Base-by-base conservation (phyloP, 371 early-diverging fungal genomes). In the Mucor ambiguus region DNA sequence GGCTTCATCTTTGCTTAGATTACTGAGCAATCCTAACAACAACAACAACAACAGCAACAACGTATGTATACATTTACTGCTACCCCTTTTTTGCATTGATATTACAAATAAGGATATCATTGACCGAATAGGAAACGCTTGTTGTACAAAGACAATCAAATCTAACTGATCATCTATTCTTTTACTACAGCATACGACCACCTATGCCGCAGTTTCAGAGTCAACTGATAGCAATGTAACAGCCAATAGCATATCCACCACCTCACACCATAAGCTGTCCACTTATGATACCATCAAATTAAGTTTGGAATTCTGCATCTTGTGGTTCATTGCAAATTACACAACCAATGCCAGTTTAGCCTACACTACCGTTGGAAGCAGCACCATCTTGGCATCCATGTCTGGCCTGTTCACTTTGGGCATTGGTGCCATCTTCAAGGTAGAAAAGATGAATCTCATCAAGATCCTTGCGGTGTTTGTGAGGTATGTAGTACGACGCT, bases 301-400 rank as follows among this genome's bases (percentile, higher is more conserved):
- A 41, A 88, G 92, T 14, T 65, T 92, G n/a, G 74, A 77, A 1
- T 94, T 94, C 66, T 92, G 93, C 74, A 77, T 91, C 30, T 77
- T 93, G 29, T 93, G 95, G 93, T 94, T 92, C 76, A 68, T 79
- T 58, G 93, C 93, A 30, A 92, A 92, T 68, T 89, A 88, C 77
- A 79, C 87, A 6, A 90, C 86, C 35, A 94, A 93, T 66, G 87
- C 90, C 4, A 90, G 92, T 41, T 73, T 93, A 29, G 91, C 91
- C 3, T 90, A 90, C 65, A 93, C 94, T 4, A 85, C 86, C 5
- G 95, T 94, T n/a, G 90, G 91, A 4, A 91, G 90, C 69, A 87
- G 89, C 37, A 92, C 95, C 24, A 93, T 94, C 33, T 73, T 94
- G 30, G 79, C 89, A 24, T 89, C 92, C 12, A 92, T 89, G 70